Conservation (phyloP, 108 stramenopile genomes). For the Fragilaria radians region DNA sequence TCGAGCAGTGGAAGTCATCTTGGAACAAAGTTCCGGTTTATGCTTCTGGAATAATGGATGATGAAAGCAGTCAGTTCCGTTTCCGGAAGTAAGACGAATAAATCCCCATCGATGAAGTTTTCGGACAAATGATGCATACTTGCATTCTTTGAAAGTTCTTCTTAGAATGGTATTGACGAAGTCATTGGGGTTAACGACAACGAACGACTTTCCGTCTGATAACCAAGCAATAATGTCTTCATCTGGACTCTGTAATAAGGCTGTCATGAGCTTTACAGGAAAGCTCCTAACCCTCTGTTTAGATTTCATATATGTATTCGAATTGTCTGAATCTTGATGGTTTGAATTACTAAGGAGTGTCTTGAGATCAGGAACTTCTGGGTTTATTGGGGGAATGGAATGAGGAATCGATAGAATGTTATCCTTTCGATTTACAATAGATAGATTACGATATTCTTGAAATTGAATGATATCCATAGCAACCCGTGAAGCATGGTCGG, state of each 20-base stretch:
- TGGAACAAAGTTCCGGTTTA: slow-evolving; percentile 24
- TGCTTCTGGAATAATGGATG: slow-evolving; percentile 41
- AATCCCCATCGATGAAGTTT: slow-evolving; percentile 68
- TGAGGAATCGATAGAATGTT: not conserved
- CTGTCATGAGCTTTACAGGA: slow-evolving; percentile 39
- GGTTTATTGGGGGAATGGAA: not conserved
- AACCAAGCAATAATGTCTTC: slow-evolving; percentile 45
- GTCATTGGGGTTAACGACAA: slow-evolving; percentile 28
- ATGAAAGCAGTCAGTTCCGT: slow-evolving; percentile 54
- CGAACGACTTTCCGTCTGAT: slow-evolving; percentile 55
- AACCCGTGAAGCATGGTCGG: too few relatives aligned
- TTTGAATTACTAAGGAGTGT: too few relatives aligned
- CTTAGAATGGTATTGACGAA: slow-evolving; percentile 29
- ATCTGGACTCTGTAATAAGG: slow-evolving; percentile 19
- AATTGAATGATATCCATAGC: too few relatives aligned
- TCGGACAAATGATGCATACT: slow-evolving; percentile 45
- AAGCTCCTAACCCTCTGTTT: slow-evolving; percentile 20
- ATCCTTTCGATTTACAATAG: too few relatives aligned
- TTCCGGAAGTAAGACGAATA: slow-evolving; percentile 41
- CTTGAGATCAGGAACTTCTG: not conserved
- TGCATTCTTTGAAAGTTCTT: slow-evolving; percentile 31
- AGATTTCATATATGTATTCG: not conserved
- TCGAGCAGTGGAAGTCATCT: slow-evolving; percentile 20
- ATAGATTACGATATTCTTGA: too few relatives aligned
- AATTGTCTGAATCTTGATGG: too few relatives aligned